Evolutionary conservation across 768 basidiomycete genomes (phyloP).

Genomic region (Exsudoporus frostii): DNA sequence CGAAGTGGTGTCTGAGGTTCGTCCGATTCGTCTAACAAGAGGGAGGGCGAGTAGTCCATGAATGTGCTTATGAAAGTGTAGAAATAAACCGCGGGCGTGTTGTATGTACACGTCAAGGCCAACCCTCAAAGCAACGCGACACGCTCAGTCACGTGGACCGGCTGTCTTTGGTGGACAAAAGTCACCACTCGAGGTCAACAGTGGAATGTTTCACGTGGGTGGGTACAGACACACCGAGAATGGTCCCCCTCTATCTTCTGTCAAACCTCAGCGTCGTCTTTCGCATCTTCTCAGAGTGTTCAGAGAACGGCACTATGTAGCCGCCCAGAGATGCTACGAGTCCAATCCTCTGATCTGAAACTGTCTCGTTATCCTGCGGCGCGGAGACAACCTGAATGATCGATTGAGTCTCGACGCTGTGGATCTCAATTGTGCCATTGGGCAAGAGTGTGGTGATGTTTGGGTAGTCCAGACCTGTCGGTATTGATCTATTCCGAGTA

Average conservation of each 20-base stretch:
- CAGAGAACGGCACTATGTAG: conserved; percentile 42
- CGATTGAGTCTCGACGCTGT: conserved; percentile 70
- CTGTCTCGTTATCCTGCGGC: conserved; percentile 29
- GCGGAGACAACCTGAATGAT: conserved; percentile 68
- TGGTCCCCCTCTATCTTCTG: conserved; percentile 9
- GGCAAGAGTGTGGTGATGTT: conserved; percentile 76
- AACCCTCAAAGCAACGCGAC: conserved; percentile 20
- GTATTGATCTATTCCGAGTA: background rate
- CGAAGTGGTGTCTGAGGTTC: conserved; percentile 34
- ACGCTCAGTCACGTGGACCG: conserved; percentile 24
- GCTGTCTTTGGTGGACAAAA: conserved; percentile 10
- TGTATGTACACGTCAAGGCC: conserved; percentile 10
- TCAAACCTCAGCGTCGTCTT: conserved; percentile 30
- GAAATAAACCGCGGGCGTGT: conserved; percentile 4
- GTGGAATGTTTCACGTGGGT: conserved; percentile 1
- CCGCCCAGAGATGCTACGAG: conserved; percentile 33
- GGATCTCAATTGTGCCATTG: conserved; percentile 77
- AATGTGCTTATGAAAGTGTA: background rate
- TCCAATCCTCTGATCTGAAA: conserved; percentile 26
- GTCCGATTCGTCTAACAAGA: conserved; percentile 12
- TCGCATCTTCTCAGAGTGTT: conserved; percentile 40
- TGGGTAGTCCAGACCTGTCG: conserved; percentile 74
- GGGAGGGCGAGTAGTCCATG: conserved; percentile 12
- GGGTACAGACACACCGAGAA: conserved; percentile 22
- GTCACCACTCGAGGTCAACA: conserved; percentile 5